Evolutionary conservation across 768 basidiomycete species (phyloP).

Genomic region (Agrocybe praecox): DNA sequence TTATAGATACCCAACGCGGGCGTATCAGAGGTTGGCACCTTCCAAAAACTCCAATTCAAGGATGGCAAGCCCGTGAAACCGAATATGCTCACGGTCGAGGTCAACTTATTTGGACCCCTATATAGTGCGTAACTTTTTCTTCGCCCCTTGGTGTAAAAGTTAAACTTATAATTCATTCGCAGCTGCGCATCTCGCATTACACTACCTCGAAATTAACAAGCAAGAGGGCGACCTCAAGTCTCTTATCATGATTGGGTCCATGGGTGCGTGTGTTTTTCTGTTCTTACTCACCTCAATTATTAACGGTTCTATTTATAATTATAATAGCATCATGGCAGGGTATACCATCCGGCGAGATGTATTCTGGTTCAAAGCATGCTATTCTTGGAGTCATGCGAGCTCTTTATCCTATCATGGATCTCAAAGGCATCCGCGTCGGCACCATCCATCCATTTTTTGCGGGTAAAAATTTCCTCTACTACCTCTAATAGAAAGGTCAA

Average conservation of each 20-base stretch:
- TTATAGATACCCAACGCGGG: conserved; percentile 53
- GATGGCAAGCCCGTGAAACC: conserved; percentile 48
- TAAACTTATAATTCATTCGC: not conserved
- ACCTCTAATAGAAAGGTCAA: not conserved
- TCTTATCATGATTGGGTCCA: conserved; percentile 55
- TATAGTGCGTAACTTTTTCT: conserved; percentile 40
- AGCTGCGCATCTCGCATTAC: conserved; percentile 53
- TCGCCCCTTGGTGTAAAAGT: not conserved
- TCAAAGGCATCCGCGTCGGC: conserved; percentile 43
- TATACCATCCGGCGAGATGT: conserved; percentile 45
- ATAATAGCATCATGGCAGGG: conserved; percentile 50
- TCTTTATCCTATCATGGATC: conserved; percentile 35
- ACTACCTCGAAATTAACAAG: conserved; percentile 46
- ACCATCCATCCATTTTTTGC: conserved; percentile 58
- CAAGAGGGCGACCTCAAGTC: conserved; percentile 46
- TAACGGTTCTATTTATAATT: not conserved
- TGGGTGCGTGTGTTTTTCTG: conserved; percentile 36
- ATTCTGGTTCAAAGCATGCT: conserved; percentile 56
- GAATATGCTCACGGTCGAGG: conserved; percentile 41
- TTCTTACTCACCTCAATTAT: not conserved
- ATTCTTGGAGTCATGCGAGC: conserved; percentile 56
- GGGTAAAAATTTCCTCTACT: conserved; percentile 29
- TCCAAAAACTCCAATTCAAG: conserved; percentile 30
- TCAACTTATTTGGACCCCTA: conserved; percentile 50
- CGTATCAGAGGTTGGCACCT: conserved; percentile 36